Evolutionary conservation across 768 basidiomycete genomes (phyloP), one percentile per base, ranked within the genome.

Genomic region (Leccinum ochraceum): DNA sequence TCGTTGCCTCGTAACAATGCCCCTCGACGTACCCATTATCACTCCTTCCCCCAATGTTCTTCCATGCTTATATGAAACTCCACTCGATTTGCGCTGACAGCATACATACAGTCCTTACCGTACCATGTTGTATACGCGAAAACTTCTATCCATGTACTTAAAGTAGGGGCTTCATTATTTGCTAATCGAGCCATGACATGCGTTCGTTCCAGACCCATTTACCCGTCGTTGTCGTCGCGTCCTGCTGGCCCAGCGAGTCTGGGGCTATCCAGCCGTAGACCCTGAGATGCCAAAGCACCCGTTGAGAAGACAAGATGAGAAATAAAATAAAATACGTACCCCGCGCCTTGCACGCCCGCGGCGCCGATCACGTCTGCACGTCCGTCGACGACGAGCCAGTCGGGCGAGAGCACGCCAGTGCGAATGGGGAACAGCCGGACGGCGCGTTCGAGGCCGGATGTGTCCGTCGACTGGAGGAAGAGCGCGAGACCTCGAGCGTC

Each of bases 351-450:
- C 20, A 93, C 75, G 1, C 89, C 93, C n/a, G 83, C 90, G 11
- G 90, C 86, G 5, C 90, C 92, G 17, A 81, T 71, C 49, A 59
- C 67, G 63, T 89, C 89, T 20, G 85, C 79, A 11, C 73, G 69
- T 14, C 73, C 73, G 10, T 83, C 81, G 4, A 87, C 77, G 17
- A 92, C 79, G 6, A 92, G 66, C 91, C 93, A 95, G 66, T 92
- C 90, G 1, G 92, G 90, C 1, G 83, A 79, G 9, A 85, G 72
- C 3, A 94, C 79, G 4, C 92, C 92, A 2, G 94, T 96, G 20
- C 94, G 84, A 26, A 92, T 82, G 4, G 94, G 94, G 68, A 95
- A 90, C n/a, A 94, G 74, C 50, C 89, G 82, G 2, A 81, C 71
- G 1, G 82, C 85, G 56, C 86, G 78, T 71, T 95, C 94, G 4